Base-by-base conservation (phyloP, 2,329 filamentous ascomycete genomes). In the Zelopaecilomyces penicillatus region DNA sequence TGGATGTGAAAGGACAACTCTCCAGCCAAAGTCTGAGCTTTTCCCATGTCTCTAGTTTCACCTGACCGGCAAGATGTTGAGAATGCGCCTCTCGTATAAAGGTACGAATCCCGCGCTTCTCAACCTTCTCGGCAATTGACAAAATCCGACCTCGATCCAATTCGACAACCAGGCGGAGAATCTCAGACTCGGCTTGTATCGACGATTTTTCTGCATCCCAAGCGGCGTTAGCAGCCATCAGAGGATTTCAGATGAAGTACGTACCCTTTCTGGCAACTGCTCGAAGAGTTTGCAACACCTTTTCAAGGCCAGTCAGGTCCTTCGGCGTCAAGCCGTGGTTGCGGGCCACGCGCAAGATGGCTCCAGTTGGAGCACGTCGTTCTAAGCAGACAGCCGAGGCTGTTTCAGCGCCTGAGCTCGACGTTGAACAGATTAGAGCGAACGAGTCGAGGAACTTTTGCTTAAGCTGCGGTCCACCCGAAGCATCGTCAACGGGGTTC, bases 361-460 rank as follows among this genome's bases (percentile, higher is more conserved):
- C 54, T 6, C 52, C 57, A 34, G 35, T 44, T 26, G 53, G 51
- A 12, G 38, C 33, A 26, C 45, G 42, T 39, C 57, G 52, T 46
- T 60, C 57, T 44, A 61, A 39, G 40, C 54, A 56, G 7, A 55
- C 58, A n/a, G 57, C 58, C 4, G 58, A 56, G 27, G 56, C 57
- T 9, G 50, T 56, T 5, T 57, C 49, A 0, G 46, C 42, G 5
- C 52, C 52, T n/a, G 30, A 38, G 41, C 28, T 47, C 1, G 50
- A 52, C 6, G 50, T 57, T 3, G 56, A 54, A 43, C 52, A 57
- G 4, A 61, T 46, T 12, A 61, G 43, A 1, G 58, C 57, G 38
- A 61, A 56, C 4, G 58, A 60, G 40, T 60, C 58, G 3, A 58
- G 54, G 32, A 60, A 61, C 41, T 58, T 61, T 36, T 53, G 52